phyloP scores from a whole-genome alignment of 345 rosid species.

The Gossypium australe region DNA sequence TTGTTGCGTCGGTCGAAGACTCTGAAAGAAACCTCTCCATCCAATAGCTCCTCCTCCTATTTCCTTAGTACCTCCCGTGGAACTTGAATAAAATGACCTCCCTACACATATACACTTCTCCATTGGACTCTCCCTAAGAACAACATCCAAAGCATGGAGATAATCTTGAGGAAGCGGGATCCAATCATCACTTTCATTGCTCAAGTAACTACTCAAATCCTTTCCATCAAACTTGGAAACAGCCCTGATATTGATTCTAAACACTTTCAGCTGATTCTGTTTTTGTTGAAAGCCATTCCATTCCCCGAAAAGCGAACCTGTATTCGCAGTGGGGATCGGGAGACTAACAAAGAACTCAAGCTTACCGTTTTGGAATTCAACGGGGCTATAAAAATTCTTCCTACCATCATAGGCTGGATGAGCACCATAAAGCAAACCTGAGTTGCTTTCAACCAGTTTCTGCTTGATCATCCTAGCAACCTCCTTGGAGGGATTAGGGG shows the following conservation, averaged over 20 bases:
- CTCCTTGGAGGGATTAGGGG: conserved; percentile 76
- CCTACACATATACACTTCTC: conserved; percentile 75
- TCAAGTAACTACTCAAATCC: conserved; percentile 51
- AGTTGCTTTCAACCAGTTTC: conserved; percentile 59
- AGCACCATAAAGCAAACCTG: conserved; percentile 49
- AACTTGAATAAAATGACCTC: conserved; percentile 75
- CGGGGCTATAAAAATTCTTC: conserved; percentile 69
- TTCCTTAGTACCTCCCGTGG: conserved; percentile 69
- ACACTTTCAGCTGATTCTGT: conserved; percentile 52
- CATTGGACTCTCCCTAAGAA: conserved; percentile 71
- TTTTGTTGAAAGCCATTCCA: conserved; percentile 39
- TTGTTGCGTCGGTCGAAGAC: conserved; percentile 90
- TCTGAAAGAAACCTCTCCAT: conserved; percentile 90
- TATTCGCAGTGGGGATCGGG: conserved; percentile 56
- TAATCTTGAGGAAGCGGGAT: conserved; percentile 87
- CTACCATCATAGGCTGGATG: conserved; percentile 83
- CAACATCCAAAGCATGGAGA: conserved; percentile 89
- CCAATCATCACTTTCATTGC: conserved; percentile 65
- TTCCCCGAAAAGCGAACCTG: conserved; percentile 23
- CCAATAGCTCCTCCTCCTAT: conserved; percentile 95
- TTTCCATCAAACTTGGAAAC: conserved; percentile 84
- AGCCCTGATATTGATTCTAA: conserved; percentile 62
- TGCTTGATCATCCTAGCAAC: conserved; percentile 79
- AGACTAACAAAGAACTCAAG: conserved; percentile 81
- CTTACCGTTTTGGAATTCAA: conserved; percentile 75